Evolutionary conservation across 139 green algal genomes (phyloP).

Genomic region (Chlorella sp.): DNA sequence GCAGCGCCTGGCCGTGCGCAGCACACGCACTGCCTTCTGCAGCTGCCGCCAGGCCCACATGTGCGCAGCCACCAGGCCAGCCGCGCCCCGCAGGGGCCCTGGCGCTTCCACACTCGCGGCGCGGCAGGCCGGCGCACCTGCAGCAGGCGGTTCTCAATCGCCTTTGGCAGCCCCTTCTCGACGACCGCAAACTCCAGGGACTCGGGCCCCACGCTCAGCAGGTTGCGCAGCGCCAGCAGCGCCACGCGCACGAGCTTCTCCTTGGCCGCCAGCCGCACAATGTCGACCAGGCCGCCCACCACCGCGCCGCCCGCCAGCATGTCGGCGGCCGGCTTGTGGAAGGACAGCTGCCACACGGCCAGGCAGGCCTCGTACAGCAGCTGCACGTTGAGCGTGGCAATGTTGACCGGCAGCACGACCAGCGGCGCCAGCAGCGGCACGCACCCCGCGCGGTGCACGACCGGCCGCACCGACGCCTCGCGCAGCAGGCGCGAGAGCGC

Average conservation of each 20-base stretch:
- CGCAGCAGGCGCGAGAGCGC: constrained; percentile 80
- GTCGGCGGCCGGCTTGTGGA: constrained; percentile 65
- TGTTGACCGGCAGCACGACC: constrained; percentile 49
- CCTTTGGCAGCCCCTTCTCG: constrained; percentile 81
- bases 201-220: constrained; percentile 55
- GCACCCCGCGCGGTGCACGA: constrained; percentile 63
- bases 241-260: constrained; percentile 95
- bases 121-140: constrained; percentile 52
- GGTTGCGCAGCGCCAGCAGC: constrained; percentile 81
- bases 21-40: too few relatives aligned
- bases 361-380: constrained; percentile 93
- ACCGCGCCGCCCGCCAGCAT: constrained; percentile 54
- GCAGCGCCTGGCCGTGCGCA: too few relatives aligned
- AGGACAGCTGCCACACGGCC: constrained; percentile 92
- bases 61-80: too few relatives aligned
- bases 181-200: constrained; percentile 72
- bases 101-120: too few relatives aligned
- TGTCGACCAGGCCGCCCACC: constrained; percentile 81
- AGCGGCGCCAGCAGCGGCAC: constrained; percentile 71
- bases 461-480: constrained; percentile 59
- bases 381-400: constrained; percentile 70
- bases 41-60: too few relatives aligned
- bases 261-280: constrained; percentile 79
- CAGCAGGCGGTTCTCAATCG: constrained; percentile 55
- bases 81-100: too few relatives aligned